These are phyloP conservation scores for Penicillium rolfsii DNA, from an alignment of 2,329 filamentous ascomycete genomes.

Conservation along the genomic window DNA sequence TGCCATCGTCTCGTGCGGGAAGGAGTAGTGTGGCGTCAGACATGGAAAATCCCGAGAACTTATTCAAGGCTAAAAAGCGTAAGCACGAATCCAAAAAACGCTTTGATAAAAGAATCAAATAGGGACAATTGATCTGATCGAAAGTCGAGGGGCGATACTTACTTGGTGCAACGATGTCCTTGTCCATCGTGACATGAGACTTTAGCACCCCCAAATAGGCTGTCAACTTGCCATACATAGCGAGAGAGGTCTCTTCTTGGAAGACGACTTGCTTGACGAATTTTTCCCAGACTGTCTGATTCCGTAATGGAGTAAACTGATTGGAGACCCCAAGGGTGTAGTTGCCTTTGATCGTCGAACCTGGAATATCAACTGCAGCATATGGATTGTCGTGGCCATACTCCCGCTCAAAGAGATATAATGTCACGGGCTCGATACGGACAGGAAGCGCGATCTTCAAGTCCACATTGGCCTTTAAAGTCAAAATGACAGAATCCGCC, in stretches of 20 bases:
- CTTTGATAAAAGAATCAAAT: neutral
- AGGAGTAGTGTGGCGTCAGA: slow-evolving; percentile 26
- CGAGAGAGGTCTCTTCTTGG: slow-evolving; percentile 22
- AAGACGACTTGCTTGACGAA: slow-evolving; percentile 24
- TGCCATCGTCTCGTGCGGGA: slow-evolving; percentile 24
- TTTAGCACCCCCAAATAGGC: slow-evolving; percentile 28
- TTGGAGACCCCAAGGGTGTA: slow-evolving; percentile 21
- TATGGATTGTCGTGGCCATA: slow-evolving; percentile 22
- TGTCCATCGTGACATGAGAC: slow-evolving; percentile 25
- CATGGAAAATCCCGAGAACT: slow-evolving; percentile 26
- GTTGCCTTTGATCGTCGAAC: slow-evolving; percentile 29
- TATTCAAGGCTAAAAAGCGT: slow-evolving; percentile 19
- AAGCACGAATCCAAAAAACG: neutral
- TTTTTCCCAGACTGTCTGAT: slow-evolving; percentile 21
- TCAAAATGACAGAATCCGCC: slow-evolving; percentile 26
- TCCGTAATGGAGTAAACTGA: slow-evolving; percentile 17
- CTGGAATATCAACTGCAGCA: slow-evolving; percentile 23
- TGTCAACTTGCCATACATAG: slow-evolving; percentile 18
- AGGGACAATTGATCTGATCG: neutral
- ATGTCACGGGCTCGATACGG: slow-evolving; percentile 23
- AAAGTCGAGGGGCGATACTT: neutral
- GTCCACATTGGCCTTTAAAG: slow-evolving; percentile 25
- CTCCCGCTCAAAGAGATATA: slow-evolving; percentile 23
- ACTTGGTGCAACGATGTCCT: slow-evolving; percentile 24
- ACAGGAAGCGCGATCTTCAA: slow-evolving; percentile 25